A percentile compares a stretch with the other conserved stretches of the same genome.
Conservation (phyloP, 129 eudicot genomes). For the Oenanthe sinensis region DNA sequence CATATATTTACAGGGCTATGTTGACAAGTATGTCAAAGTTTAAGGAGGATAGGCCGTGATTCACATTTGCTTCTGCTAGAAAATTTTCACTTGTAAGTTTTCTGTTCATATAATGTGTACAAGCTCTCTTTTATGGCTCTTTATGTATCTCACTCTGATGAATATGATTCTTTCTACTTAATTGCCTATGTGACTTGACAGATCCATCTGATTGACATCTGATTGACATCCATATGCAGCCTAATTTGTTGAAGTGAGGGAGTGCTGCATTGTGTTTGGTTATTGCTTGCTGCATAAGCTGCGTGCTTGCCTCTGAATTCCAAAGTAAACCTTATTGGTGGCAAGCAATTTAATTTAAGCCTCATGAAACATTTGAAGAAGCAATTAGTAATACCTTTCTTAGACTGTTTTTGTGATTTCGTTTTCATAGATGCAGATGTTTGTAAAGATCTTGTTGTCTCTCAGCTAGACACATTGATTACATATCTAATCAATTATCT, state of each 20-base stretch:
- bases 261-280: neutral
- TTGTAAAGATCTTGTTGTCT: neutral
- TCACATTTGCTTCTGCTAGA: neutral
- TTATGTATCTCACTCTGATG: neutral
- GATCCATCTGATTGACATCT: neutral
- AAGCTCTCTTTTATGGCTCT: neutral
- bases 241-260: neutral
- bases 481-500: neutral
- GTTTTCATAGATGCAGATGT: neutral
- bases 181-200: neutral
- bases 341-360: neutral
- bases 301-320: neutral
- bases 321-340: neutral
- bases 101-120: slow-evolving; percentile 1
- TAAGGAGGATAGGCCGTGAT: slow-evolving; percentile 16
- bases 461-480: neutral
- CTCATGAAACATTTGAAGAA: neutral
- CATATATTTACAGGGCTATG: slow-evolving; percentile 70
- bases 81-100: slow-evolving; percentile 14
- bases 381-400: neutral
- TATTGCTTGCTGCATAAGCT: neutral
- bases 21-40: slow-evolving; percentile 77
- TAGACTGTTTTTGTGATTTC: neutral
- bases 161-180: neutral
- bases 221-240: neutral